Evolutionary conservation across 1,284 basidiomycete genomes (phyloP).

Genomic region (Leccinum insolens): DNA sequence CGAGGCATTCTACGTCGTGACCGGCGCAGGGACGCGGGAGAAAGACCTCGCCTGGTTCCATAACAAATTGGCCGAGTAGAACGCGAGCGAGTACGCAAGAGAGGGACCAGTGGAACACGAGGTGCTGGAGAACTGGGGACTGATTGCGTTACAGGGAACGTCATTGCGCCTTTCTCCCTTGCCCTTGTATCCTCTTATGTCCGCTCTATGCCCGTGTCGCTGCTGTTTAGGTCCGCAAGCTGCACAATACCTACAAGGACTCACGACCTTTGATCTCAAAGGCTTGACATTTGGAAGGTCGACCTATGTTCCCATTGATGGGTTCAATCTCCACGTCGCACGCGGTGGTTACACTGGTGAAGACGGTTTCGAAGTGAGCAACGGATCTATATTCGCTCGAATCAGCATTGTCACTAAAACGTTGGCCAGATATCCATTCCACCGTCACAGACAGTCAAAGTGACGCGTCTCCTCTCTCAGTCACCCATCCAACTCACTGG

Average conservation of each 20-base stretch:
- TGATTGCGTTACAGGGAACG: conserved; percentile 88
- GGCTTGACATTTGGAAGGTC: conserved; percentile 81
- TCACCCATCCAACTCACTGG: conserved; percentile 85
- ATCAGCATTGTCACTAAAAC: background rate
- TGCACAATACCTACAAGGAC: conserved; percentile 72
- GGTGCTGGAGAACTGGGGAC: conserved; percentile 83
- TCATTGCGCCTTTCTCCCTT: background rate
- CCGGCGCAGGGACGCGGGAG: conserved; percentile 88
- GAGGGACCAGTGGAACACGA: conserved; percentile 77
- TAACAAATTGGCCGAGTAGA: conserved; percentile 76
- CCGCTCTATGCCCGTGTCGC: background rate
- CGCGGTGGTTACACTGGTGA: conserved; percentile 99
- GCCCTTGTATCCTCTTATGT: background rate
- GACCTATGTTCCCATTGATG: conserved; percentile 75
- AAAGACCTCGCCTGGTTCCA: conserved; percentile 84
- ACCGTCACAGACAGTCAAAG: conserved; percentile 70
- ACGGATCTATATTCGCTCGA: background rate
- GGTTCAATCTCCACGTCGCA: conserved; percentile 86
- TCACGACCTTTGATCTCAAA: conserved; percentile 76
- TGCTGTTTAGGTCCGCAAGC: conserved; percentile 74
- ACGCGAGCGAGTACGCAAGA: conserved; percentile 50
- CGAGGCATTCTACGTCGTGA: conserved; percentile 93
- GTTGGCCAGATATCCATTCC: conserved; percentile 83
- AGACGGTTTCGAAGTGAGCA: conserved; percentile 91
- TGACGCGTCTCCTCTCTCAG: conserved; percentile 75